phyloP scores from a whole-genome alignment of 73 alveolate genomes.

The Blepharisma japonicum region DNA sequence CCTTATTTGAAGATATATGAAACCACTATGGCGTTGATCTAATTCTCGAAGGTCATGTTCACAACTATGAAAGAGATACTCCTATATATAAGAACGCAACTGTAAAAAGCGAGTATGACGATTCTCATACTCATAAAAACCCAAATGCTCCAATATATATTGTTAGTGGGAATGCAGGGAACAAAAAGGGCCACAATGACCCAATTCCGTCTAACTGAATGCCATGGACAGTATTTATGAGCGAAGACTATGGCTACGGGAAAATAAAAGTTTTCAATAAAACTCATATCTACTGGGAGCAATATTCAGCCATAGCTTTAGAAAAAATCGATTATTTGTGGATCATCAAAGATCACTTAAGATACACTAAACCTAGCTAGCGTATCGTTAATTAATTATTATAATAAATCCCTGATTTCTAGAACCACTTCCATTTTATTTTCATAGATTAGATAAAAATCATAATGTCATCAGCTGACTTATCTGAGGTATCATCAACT shows the following conservation, averaged over 20 bases:
- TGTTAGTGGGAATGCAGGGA: not conserved
- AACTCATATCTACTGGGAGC: constrained; percentile 24
- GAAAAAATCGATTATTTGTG: not conserved
- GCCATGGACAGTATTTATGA: not conserved
- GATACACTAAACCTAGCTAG: too few relatives aligned
- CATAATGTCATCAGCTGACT: too few relatives aligned
- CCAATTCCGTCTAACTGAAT: too few relatives aligned
- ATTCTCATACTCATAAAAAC: not conserved
- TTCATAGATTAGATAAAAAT: too few relatives aligned
- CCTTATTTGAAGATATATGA: not conserved
- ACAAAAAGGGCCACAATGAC: not conserved
- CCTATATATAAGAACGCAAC: not conserved
- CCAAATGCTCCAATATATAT: constrained; percentile 10
- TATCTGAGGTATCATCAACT: not conserved
- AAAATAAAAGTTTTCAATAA: not conserved
- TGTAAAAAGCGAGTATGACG: not conserved
- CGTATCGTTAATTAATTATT: too few relatives aligned
- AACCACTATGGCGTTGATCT: not conserved
- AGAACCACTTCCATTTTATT: too few relatives aligned
- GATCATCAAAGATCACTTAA: not conserved
- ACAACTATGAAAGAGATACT: constrained; percentile 17
- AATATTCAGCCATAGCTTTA: not conserved
- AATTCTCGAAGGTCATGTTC: constrained; percentile 2
- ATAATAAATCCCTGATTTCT: too few relatives aligned
- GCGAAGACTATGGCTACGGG: not conserved